Evolutionary conservation across 148 eudicot species (phyloP).

Genomic region (Vaccinium vitisidaea): DNA sequence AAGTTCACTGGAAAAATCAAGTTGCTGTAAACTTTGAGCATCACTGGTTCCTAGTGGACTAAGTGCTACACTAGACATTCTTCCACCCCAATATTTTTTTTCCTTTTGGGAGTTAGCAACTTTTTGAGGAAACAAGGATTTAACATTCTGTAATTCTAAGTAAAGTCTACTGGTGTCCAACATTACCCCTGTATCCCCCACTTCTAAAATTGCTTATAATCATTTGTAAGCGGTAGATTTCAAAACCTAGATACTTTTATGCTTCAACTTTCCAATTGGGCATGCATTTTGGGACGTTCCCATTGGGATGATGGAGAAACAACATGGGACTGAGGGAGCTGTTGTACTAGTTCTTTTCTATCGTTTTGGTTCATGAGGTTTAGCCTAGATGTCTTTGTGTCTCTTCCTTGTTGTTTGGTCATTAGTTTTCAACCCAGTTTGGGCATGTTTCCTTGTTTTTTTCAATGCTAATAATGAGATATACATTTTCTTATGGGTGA

Average conservation of each 20-base stretch:
- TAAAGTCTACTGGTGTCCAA: neutral
- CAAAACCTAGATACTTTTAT: neutral
- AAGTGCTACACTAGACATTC: neutral
- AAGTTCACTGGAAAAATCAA: neutral
- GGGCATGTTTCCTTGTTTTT: neutral
- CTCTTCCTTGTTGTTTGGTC: neutral
- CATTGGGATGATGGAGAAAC: neutral
- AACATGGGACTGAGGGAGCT: neutral
- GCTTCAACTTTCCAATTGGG: neutral
- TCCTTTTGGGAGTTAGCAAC: neutral
- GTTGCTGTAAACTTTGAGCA: neutral
- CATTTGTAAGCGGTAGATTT: neutral
- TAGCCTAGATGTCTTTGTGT: neutral
- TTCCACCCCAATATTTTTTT: neutral
- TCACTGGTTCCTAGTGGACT: neutral
- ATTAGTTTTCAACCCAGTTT: neutral
- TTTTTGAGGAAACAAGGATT: neutral
- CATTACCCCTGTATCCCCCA: neutral
- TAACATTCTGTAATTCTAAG: neutral
- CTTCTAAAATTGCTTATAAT: neutral
- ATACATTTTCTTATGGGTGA: slow-evolving; percentile 14
- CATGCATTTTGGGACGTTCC: neutral
- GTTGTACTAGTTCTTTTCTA: neutral
- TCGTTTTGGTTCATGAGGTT: neutral
- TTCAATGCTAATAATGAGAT: neutral